These are phyloP conservation scores for Aspergillus costaricaensis DNA, from an alignment of 2,329 filamentous ascomycete genomes.

Conservation along the genomic window DNA sequence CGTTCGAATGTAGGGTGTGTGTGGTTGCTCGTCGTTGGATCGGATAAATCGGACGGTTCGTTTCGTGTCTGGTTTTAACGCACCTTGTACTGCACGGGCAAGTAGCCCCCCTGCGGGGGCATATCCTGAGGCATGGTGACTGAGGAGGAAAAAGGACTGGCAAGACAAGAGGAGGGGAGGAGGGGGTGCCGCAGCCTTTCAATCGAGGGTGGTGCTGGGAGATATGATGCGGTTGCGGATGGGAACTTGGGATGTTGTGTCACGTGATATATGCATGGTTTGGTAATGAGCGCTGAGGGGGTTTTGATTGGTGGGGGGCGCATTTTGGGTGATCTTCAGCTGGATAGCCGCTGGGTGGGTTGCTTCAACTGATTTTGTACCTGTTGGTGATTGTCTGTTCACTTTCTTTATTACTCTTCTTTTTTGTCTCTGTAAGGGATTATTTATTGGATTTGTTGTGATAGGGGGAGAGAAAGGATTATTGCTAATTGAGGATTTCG, in stretches of 20 bases:
- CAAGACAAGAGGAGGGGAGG: constrained; percentile 12
- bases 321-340: background rate
- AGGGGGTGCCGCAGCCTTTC: constrained; percentile 15
- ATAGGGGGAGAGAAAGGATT: background rate
- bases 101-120: constrained; percentile 92
- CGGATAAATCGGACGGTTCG: background rate
- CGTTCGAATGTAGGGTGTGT: too few species aligned
- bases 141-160: constrained; percentile 8
- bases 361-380: too few species aligned
- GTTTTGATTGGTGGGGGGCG: constrained; percentile 31
- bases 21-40: too few species aligned
- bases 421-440: too few species aligned
- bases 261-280: constrained; percentile 27
- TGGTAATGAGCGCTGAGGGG: constrained; percentile 34
- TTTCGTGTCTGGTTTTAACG: constrained; percentile 30
- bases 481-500: background rate
- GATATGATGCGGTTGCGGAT: constrained; percentile 23
- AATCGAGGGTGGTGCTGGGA: background rate
- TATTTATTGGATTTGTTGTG: background rate
- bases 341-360: background rate
- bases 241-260: constrained; percentile 32
- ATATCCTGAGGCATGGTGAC: constrained; percentile 91
- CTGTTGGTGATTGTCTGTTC: too few species aligned
- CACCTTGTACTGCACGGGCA: constrained; percentile 95
- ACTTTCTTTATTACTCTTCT: too few species aligned